A percentile compares a stretch with the other conserved stretches of the same genome.
These are phyloP conservation scores for Coniferiporia sulphurascens DNA, from an alignment of 1,284 basidiomycete genomes.

Conservation along the genomic window DNA sequence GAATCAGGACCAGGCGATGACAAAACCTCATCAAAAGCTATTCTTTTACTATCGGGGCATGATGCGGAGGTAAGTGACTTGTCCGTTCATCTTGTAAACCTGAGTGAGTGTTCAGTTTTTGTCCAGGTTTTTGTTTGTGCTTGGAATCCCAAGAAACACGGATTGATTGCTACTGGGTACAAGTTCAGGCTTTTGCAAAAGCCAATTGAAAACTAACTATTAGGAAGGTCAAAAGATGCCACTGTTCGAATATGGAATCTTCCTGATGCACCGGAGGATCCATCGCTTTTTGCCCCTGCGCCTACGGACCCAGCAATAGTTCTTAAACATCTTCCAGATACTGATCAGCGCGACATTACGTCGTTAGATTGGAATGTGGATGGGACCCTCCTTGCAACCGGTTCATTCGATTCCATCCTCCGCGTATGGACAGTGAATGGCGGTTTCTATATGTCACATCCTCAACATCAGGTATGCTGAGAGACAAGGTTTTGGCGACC, in stretches of 20 bases:
- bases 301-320: slow-evolving; percentile 38
- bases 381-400: slow-evolving; percentile 68
- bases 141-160: slow-evolving; percentile 67
- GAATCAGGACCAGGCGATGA: slow-evolving; percentile 17
- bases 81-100: neutral
- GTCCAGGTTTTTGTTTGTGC: slow-evolving; percentile 73
- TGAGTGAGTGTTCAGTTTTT: neutral
- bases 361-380: slow-evolving; percentile 70
- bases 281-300: slow-evolving; percentile 24
- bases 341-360: slow-evolving; percentile 57
- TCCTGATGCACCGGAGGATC: slow-evolving; percentile 35
- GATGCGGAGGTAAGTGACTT: slow-evolving; percentile 49
- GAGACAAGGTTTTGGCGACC: neutral
- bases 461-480: slow-evolving; percentile 56
- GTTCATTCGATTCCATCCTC: slow-evolving; percentile 67
- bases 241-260: slow-evolving; percentile 73
- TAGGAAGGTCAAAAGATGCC: slow-evolving; percentile 66
- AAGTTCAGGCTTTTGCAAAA: slow-evolving; percentile 20
- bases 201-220: neutral
- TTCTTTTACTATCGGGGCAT: slow-evolving; percentile 54
- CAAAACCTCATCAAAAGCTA: slow-evolving; percentile 26
- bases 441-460: slow-evolving; percentile 52
- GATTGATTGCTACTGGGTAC: slow-evolving; percentile 70
- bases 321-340: slow-evolving; percentile 44
- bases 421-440: slow-evolving; percentile 58